Percentiles rank a stretch among this genome's conserved stretches.
Conservation (phyloP, 1,284 basidiomycete species). For the Agroathelia rolfsii region DNA sequence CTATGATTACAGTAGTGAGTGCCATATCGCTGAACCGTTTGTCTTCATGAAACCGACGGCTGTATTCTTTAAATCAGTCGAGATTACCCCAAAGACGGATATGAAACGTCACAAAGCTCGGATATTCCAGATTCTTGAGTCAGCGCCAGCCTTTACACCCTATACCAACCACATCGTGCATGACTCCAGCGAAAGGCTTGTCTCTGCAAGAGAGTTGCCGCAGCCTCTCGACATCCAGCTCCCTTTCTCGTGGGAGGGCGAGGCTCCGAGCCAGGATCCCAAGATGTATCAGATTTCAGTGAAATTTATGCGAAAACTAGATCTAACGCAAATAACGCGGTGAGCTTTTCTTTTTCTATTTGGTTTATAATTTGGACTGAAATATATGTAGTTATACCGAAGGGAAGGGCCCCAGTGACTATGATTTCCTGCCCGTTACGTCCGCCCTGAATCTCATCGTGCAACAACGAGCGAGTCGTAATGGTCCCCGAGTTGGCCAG, state of each 20-base stretch:
- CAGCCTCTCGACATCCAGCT: conserved; percentile 42
- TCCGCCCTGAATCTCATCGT: conserved; percentile 60
- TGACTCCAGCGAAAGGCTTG: conserved; percentile 46
- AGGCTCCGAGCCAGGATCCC: conserved; percentile 30
- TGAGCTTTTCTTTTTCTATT: conserved; percentile 22
- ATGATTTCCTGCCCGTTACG: conserved; percentile 42
- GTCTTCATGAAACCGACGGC: too few relatives aligned
- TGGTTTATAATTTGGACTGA: conserved; percentile 1
- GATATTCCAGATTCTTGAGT: conserved; percentile 52
- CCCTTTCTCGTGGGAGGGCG: conserved; percentile 46
- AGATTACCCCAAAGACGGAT: conserved; percentile 41
- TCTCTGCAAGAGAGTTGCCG: conserved; percentile 45
- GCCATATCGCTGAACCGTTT: too few relatives aligned
- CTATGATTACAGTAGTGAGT: conserved; percentile 56
- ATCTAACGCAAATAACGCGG: conserved; percentile 34
- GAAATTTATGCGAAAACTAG: conserved; percentile 34
- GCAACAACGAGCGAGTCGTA: conserved; percentile 43
- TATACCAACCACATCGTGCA: conserved; percentile 46
- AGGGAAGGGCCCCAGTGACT: conserved; percentile 32
- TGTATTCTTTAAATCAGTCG: too few relatives aligned
- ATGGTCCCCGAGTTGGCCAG: conserved; percentile 47
- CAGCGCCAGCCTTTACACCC: conserved; percentile 28
- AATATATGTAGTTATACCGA: conserved; percentile 35
- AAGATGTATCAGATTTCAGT: conserved; percentile 45
- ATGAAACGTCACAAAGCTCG: conserved; percentile 38